Conservation (phyloP, 1,284 basidiomycete species). For the Cutaneotrichosporon arboriforme region DNA sequence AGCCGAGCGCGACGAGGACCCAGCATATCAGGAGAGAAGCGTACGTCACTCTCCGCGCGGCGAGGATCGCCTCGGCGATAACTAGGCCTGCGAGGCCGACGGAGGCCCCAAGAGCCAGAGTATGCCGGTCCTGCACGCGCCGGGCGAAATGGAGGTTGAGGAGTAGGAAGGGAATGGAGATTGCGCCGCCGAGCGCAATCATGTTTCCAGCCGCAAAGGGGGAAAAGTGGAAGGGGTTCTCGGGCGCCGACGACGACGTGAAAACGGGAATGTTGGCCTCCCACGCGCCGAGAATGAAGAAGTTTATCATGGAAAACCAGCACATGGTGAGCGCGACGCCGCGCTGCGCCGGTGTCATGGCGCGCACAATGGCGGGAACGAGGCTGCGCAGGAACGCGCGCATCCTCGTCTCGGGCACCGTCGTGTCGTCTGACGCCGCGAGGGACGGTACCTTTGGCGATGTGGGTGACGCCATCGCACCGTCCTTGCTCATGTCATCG, state of each 20-base stretch:
- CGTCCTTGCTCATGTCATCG: too few relatives aligned
- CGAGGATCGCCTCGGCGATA: slow-evolving; percentile 1
- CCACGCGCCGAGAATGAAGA: slow-evolving; percentile 12
- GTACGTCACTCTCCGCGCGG: slow-evolving; percentile 2
- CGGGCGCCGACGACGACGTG: slow-evolving; percentile 1
- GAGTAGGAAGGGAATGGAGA: slow-evolving; percentile 8
- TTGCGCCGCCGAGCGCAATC: slow-evolving; percentile 11
- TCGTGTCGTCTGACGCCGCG: background rate
- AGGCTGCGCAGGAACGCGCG: background rate
- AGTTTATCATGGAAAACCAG: slow-evolving; percentile 9
- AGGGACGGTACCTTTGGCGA: background rate
- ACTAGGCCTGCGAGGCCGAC: slow-evolving; percentile 4
- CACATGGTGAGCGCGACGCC: slow-evolving; percentile 4
- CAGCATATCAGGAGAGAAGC: slow-evolving; percentile 2
- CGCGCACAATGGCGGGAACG: too few relatives aligned
- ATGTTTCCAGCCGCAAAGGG: slow-evolving; percentile 12
- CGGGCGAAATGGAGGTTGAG: slow-evolving; percentile 7
- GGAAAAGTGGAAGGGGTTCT: slow-evolving; percentile 13
- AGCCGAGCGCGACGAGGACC: slow-evolving; percentile 11
- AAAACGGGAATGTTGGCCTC: slow-evolving; percentile 12
- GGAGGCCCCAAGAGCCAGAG: slow-evolving; percentile 1
- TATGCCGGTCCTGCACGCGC: slow-evolving; percentile 9
- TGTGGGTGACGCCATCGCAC: too few relatives aligned
- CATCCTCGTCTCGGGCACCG: background rate
- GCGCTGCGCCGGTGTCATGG: background rate